Conservation (phyloP, 352 stramenopile species). For the Phytophthora citricola region DNA sequence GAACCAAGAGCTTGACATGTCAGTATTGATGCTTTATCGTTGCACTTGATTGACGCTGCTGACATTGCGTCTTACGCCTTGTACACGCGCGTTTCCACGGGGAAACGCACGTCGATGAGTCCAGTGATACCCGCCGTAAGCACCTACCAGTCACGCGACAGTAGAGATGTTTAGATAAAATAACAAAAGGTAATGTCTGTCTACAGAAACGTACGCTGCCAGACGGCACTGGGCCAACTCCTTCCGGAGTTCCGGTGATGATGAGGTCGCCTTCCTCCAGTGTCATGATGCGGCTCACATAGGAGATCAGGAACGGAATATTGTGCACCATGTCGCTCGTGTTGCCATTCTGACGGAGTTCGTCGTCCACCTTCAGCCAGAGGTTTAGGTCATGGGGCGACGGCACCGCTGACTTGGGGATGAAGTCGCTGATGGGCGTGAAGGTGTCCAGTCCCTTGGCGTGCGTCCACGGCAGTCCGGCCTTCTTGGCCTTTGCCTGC, state of each 20-base stretch:
- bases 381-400: constrained; percentile 75
- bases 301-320: constrained; percentile 77
- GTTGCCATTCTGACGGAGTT: constrained; percentile 74
- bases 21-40: constrained; percentile 3
- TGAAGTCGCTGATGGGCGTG: constrained; percentile 83
- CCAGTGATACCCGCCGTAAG: constrained; percentile 79
- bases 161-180: constrained; percentile 5
- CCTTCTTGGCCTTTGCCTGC: constrained; percentile 82
- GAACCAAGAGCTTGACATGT: background rate
- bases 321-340: constrained; percentile 85
- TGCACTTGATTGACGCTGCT: background rate
- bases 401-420: constrained; percentile 66
- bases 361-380: constrained; percentile 85
- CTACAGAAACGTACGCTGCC: constrained; percentile 54
- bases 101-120: constrained; percentile 72
- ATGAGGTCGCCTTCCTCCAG: constrained; percentile 87
- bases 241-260: constrained; percentile 85
- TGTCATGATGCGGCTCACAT: constrained; percentile 87
- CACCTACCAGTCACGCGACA: constrained; percentile 30
- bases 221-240: constrained; percentile 66
- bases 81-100: constrained; percentile 70
- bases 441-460: constrained; percentile 86
- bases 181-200: background rate
- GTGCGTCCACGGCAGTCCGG: constrained; percentile 74
- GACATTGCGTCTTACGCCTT: constrained; percentile 21